phyloP scores from a whole-genome alignment of 78 protist genomes.

The Mastigamoeba balamuthi region DNA sequence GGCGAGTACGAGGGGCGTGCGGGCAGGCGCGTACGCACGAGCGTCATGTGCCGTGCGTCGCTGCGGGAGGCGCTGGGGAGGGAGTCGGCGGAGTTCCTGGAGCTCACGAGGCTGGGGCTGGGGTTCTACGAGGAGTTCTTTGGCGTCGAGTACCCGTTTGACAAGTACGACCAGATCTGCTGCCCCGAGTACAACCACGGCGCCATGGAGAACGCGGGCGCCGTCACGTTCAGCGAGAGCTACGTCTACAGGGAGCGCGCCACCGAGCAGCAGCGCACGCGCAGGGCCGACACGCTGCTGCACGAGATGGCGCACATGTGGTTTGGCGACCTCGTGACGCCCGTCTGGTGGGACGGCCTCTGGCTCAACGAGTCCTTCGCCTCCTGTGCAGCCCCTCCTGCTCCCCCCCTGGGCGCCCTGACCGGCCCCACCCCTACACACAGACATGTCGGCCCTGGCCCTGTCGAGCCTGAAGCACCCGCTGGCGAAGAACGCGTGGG shows the following conservation, averaged over 20 bases:
- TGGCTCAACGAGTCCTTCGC: slow-evolving; percentile 76
- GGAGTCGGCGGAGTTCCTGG: neutral
- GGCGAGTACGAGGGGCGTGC: neutral
- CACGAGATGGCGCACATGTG: slow-evolving; percentile 65
- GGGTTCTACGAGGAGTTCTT: neutral
- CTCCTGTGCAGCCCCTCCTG: neutral
- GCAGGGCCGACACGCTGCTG: neutral
- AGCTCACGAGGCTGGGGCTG: neutral
- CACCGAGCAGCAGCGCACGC: neutral
- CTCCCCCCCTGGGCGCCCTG: neutral
- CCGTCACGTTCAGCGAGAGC: slow-evolving; percentile 6
- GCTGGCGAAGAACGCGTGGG: neutral
- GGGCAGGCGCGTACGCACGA: too few species aligned
- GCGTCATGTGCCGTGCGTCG: neutral
- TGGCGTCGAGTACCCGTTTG: neutral
- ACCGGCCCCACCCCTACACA: neutral
- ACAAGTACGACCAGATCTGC: neutral
- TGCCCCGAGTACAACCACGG: slow-evolving; percentile 5
- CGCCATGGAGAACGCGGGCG: slow-evolving; percentile 49
- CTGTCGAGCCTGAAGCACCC: neutral
- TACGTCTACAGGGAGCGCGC: neutral
- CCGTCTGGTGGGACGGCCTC: slow-evolving; percentile 46
- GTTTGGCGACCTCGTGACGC: slow-evolving; percentile 58
- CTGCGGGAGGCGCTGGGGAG: neutral
- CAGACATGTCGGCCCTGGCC: too few species aligned